Evolutionary conservation across 805 yeast species (phyloP).

Genomic region (Candida mattraensis): DNA sequence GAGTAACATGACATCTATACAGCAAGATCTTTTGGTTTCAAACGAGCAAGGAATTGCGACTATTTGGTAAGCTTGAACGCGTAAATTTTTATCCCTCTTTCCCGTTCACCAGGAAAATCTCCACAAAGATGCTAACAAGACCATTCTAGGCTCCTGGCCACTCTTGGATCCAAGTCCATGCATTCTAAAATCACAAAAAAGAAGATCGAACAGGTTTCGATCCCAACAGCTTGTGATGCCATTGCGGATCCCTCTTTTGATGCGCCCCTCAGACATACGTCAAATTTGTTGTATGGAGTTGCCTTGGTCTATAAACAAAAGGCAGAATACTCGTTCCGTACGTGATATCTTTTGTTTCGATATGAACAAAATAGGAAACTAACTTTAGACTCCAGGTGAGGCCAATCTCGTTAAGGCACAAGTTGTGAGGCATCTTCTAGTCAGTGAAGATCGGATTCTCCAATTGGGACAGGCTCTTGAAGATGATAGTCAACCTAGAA

Average conservation of each 20-base stretch:
- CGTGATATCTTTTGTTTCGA: slow-evolving; percentile 8
- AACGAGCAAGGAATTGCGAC: slow-evolving; percentile 28
- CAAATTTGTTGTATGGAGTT: slow-evolving; percentile 49
- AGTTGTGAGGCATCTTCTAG: slow-evolving; percentile 12
- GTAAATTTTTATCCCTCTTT: not conserved
- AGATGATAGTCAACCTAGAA: slow-evolving; percentile 6
- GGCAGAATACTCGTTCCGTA: slow-evolving; percentile 42
- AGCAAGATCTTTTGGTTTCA: slow-evolving; percentile 20
- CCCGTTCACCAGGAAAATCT: slow-evolving; percentile 1
- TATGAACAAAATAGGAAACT: not conserved
- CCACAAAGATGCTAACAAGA: slow-evolving; percentile 2
- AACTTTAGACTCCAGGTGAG: slow-evolving; percentile 13
- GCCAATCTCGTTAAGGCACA: slow-evolving; percentile 16
- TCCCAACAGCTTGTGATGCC: slow-evolving; percentile 42
- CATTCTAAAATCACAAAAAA: slow-evolving; percentile 29
- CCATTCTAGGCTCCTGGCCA: slow-evolving; percentile 30
- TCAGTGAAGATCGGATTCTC: slow-evolving; percentile 1
- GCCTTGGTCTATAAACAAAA: slow-evolving; percentile 49
- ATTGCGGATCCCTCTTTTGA: slow-evolving; percentile 23
- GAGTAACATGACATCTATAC: slow-evolving; percentile 10
- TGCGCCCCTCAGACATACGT: slow-evolving; percentile 36
- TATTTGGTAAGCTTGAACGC: slow-evolving; percentile 26
- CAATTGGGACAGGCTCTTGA: slow-evolving; percentile 10
- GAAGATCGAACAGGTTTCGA: slow-evolving; percentile 37
- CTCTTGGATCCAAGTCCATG: slow-evolving; percentile 26